Conservation (phyloP, 1,284 basidiomycete genomes). For the Amylostereum chailletii region DNA sequence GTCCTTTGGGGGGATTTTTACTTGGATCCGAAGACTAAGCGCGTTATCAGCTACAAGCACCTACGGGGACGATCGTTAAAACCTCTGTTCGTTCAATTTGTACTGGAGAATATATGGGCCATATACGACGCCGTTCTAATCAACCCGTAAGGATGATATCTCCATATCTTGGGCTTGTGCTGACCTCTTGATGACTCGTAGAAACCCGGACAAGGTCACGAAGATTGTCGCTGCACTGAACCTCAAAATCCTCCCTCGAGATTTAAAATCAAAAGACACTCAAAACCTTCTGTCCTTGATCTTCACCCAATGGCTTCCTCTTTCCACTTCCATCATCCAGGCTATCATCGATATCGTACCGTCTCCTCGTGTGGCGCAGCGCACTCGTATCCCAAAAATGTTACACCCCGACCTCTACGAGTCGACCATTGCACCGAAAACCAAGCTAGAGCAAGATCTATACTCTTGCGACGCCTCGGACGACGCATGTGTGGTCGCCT, state of each 20-base stretch:
- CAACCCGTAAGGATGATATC: constrained; percentile 64
- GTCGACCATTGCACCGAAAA: constrained; percentile 50
- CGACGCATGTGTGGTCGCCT: constrained; percentile 66
- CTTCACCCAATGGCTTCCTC: constrained; percentile 93
- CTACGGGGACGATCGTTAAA: constrained; percentile 82
- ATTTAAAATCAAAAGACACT: constrained; percentile 88
- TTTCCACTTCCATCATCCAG: constrained; percentile 91
- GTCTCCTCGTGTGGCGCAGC: constrained; percentile 78
- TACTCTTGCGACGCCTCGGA: constrained; percentile 64
- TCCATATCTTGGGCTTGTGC: constrained; percentile 4
- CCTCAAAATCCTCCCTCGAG: constrained; percentile 82
- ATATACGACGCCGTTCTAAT: constrained; percentile 86
- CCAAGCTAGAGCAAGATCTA: constrained; percentile 76
- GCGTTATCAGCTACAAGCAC: constrained; percentile 88
- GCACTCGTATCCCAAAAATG: constrained; percentile 84
- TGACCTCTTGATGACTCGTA: constrained; percentile 21
- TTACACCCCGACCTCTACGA: constrained; percentile 76
- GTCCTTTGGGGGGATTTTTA: constrained; percentile 98
- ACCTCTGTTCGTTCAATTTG: constrained; percentile 97
- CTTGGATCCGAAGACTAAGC: constrained; percentile 93
- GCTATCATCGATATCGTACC: constrained; percentile 90
- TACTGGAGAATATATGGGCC: constrained; percentile 96
- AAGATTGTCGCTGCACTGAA: constrained; percentile 86
- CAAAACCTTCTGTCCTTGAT: constrained; percentile 79
- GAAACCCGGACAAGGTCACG: constrained; percentile 80